Base-by-base conservation (phyloP, 2,329 filamentous ascomycete genomes). In the Botrytis paeoniae region DNA sequence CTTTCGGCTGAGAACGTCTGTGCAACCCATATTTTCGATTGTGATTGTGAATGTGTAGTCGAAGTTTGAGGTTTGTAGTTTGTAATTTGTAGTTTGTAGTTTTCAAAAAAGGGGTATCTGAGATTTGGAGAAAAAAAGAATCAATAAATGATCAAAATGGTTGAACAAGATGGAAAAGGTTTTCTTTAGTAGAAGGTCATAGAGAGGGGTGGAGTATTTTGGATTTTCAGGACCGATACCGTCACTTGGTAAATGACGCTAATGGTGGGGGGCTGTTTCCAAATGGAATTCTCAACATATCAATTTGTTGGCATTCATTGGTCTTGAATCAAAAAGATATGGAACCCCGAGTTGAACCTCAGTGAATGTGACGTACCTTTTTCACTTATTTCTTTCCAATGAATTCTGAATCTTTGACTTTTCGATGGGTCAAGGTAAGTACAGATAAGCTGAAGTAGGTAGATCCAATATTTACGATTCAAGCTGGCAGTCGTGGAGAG, bases 1-100 rank as follows among this genome's bases (percentile, higher is more conserved):
- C 85, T 91, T 91, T 83, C 89, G 86, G 81, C 82, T 85, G 75
- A 92, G 87, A 81, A 88, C 83, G 78, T 89, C 87, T 76, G 81
- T 78, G 75, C 75, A 82, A 83, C 85, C 84, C 85, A 86, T 86
- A 54, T 73, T 80, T 77, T 68, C 71, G 70, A 57, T 66, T 73
- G 69, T 71, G 70, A 39, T 76, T 72, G 66, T 61, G 64, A 12
- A 29, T 41, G 51, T 57, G 48, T 70, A 54, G 69, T 71, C 68
- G 45, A 66, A 65, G 73, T 69, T 43, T 78, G 51, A 72, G 12
- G 68, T 45, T 18, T n/a, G 29, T 63, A n/a, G 63, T 71, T 70
- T 69, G 45, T 63, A 65, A 73, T 69, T 54, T 78, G 51, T 74
- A 20, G 66, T 60, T 25, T 37, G n/a, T 59, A 25, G 16, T 37